Conservation (phyloP, 2,329 filamentous ascomycete species). For the Phialophora expanda region DNA sequence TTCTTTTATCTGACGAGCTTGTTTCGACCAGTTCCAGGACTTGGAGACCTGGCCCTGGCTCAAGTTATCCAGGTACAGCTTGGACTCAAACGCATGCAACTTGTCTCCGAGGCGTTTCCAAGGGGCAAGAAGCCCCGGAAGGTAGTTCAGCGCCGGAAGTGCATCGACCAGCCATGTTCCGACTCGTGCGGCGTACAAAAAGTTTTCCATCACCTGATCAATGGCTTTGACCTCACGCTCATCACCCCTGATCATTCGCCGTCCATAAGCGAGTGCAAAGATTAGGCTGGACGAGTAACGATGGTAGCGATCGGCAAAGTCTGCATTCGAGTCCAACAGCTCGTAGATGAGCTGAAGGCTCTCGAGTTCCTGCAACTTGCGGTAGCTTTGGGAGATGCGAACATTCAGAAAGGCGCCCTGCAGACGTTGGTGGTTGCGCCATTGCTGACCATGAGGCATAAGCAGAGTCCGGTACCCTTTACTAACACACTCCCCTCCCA, state of each 20-base stretch:
- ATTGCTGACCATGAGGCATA: constrained; percentile 56
- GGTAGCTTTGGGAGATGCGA: constrained; percentile 52
- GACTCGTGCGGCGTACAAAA: constrained; percentile 58
- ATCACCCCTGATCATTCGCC: constrained; percentile 50
- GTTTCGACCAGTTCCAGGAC: constrained; percentile 40
- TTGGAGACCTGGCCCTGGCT: constrained; percentile 21
- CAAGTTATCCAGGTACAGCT: constrained; percentile 35
- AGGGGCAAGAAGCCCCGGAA: constrained; percentile 52
- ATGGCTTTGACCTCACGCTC: constrained; percentile 56
- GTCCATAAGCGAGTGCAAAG: constrained; percentile 58
- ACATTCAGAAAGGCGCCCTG: constrained; percentile 54
- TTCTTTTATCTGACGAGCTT: constrained; percentile 41
- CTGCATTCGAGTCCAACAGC: constrained; percentile 47
- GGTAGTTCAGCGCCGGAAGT: constrained; percentile 51
- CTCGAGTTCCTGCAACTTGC: constrained; percentile 56
- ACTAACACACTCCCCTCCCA: constrained; percentile 41
- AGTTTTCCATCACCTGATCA: constrained; percentile 53
- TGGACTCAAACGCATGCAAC: constrained; percentile 39
- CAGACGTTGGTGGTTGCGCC: constrained; percentile 52
- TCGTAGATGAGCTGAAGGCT: constrained; percentile 52
- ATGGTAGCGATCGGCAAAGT: constrained; percentile 55
- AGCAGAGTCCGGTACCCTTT: constrained; percentile 53
- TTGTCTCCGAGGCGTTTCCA: constrained; percentile 49
- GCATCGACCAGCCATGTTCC: constrained; percentile 55
- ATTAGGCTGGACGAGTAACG: constrained; percentile 57